phyloP scores from a whole-genome alignment of 2,329 filamentous ascomycete genomes.

The Talaromyces verruculosus region DNA sequence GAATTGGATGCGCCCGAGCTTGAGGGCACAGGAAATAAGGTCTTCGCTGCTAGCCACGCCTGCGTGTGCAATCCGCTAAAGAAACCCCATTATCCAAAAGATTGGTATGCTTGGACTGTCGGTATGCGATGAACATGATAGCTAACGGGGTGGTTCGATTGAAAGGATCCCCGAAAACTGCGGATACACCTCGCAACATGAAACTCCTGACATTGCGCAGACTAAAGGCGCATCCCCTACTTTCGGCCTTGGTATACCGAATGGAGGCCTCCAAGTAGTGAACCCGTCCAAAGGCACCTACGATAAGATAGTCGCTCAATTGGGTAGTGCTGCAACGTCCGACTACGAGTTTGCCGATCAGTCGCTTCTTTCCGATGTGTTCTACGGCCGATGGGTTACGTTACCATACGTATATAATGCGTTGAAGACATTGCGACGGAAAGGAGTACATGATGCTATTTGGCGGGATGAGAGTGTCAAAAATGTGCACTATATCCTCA shows the following conservation, averaged over 20 bases:
- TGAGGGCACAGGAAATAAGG: constrained; percentile 56
- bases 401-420: constrained; percentile 63
- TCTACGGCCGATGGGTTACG: constrained; percentile 58
- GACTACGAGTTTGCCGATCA: constrained; percentile 63
- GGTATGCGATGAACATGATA: neutral
- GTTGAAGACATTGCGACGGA: constrained; percentile 58
- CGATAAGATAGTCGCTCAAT: constrained; percentile 46
- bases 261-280: constrained; percentile 63
- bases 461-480: constrained; percentile 62
- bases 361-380: constrained; percentile 58
- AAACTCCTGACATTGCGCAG: constrained; percentile 52
- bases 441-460: constrained; percentile 58
- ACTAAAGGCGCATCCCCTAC: constrained; percentile 50
- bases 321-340: constrained; percentile 48
- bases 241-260: constrained; percentile 58
- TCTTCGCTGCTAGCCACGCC: constrained; percentile 81
- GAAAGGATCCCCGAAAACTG: constrained; percentile 57
- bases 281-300: constrained; percentile 57
- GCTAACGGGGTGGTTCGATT: neutral
- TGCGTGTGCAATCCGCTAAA: constrained; percentile 82
- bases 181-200: constrained; percentile 61
- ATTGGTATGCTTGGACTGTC: constrained; percentile 56
- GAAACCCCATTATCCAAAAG: constrained; percentile 72
- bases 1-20: constrained; percentile 61
- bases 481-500: constrained; percentile 63